Percentiles rank a stretch among this genome's conserved stretches.
Conservation (phyloP, 495 filamentous ascomycete species). For the Monascus purpureus region DNA sequence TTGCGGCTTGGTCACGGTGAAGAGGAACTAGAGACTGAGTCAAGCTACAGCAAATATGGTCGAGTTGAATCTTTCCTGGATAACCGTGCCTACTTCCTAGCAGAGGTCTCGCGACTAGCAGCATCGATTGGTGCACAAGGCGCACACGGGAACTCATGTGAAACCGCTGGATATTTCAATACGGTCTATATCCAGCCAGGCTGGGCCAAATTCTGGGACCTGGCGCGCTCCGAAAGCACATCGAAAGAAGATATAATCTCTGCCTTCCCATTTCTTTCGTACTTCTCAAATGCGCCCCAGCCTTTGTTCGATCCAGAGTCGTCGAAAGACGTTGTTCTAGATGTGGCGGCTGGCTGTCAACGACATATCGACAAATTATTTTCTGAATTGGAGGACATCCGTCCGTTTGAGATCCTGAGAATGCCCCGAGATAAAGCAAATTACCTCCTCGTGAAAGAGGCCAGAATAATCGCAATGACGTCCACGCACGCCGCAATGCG, state of each 20-base stretch:
- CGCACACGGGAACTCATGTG: conserved; percentile 85
- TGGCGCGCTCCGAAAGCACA: conserved; percentile 32
- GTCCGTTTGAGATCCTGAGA: conserved; percentile 88
- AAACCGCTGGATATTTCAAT: conserved; percentile 95
- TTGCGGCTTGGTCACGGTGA: conserved; percentile 89
- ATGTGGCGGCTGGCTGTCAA: conserved; percentile 76
- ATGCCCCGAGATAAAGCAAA: conserved; percentile 83
- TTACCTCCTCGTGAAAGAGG: conserved; percentile 89
- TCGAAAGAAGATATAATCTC: conserved; percentile 47
- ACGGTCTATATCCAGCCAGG: conserved; percentile 76
- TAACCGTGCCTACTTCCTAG: conserved; percentile 62
- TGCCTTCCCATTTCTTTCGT: conserved; percentile 81
- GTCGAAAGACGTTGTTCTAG: conserved; percentile 53
- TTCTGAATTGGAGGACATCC: conserved; percentile 80
- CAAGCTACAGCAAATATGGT: conserved; percentile 86
- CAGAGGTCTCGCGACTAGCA: conserved; percentile 78
- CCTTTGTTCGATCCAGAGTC: conserved; percentile 59
- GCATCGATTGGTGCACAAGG: conserved; percentile 72
- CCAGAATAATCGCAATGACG: conserved; percentile 95
- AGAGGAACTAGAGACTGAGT: conserved; percentile 77
- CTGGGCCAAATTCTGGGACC: conserved; percentile 75
- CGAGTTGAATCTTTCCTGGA: conserved; percentile 93
- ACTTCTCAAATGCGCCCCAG: conserved; percentile 78
- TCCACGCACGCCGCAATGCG: conserved; percentile 98
- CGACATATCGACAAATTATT: conserved; percentile 87